Evolutionary conservation across 352 stramenopile species (phyloP).

Genomic region (Phytophthora pisi): DNA sequence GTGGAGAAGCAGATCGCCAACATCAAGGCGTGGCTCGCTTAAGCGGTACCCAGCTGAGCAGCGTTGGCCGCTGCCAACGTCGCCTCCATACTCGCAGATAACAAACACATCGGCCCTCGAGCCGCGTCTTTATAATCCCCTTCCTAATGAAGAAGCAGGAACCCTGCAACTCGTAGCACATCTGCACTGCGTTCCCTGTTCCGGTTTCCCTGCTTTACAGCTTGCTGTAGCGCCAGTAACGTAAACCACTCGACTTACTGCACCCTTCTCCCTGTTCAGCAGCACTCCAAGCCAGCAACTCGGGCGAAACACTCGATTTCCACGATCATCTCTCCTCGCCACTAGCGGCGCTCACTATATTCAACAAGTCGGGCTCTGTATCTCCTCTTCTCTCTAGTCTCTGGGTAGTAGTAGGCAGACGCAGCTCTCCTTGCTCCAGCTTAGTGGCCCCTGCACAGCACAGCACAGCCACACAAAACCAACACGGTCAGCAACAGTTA

Average conservation of each 20-base stretch:
- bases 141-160: slow-evolving; percentile 17
- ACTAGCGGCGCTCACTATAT: slow-evolving; percentile 24
- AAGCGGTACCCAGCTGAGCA: slow-evolving; percentile 13
- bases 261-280: no score
- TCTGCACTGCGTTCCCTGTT: no score
- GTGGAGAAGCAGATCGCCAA: slow-evolving; percentile 82
- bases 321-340: neutral
- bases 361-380: slow-evolving; percentile 9
- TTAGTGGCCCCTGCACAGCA: slow-evolving; percentile 36
- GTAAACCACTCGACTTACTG: no score
- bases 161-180: neutral
- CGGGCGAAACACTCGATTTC: neutral
- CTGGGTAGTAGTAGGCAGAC: slow-evolving; percentile 8
- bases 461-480: slow-evolving; percentile 4
- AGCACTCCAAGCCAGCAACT: neutral
- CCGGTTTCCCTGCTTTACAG: neutral
- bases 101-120: neutral
- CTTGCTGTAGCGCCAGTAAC: no score
- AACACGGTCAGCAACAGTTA: neutral
- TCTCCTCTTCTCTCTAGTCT: slow-evolving; percentile 20
- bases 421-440: slow-evolving; percentile 5
- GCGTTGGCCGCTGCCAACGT: no score
- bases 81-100: neutral
- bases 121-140: slow-evolving; percentile 16
- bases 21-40: slow-evolving; percentile 75